These are phyloP conservation scores for Panaeolus cyanescens DNA, from an alignment of 768 basidiomycete species.

Conservation along the genomic window DNA sequence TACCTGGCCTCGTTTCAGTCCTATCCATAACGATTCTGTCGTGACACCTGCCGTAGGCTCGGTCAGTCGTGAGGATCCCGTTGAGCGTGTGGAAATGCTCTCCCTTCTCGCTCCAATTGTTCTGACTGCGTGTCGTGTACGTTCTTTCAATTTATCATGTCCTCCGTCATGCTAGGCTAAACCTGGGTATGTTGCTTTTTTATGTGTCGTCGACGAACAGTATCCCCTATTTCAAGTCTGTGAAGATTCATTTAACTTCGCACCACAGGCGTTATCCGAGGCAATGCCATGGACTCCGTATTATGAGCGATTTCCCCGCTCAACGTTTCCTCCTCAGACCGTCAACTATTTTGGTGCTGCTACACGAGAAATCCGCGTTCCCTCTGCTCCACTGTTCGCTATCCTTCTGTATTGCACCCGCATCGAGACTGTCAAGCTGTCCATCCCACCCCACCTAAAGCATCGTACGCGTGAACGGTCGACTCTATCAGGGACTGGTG, in stretches of 20 bases:
- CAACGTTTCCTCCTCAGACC: constrained; percentile 27
- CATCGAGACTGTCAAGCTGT: constrained; percentile 32
- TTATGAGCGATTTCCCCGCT: constrained; percentile 16
- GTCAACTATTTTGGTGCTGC: constrained; percentile 46
- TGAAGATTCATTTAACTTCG: constrained; percentile 32
- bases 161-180: neutral
- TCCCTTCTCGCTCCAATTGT: constrained; percentile 44
- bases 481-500: constrained; percentile 26
- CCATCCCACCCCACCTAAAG: constrained; percentile 41
- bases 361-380: constrained; percentile 32
- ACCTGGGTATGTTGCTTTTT: neutral
- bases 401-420: constrained; percentile 49
- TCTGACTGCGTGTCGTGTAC: constrained; percentile 50
- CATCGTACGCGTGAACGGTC: constrained; percentile 35
- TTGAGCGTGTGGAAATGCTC: constrained; percentile 32
- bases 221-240: constrained; percentile 44
- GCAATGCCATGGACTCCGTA: neutral
- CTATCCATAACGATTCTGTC: neutral
- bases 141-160: constrained; percentile 18
- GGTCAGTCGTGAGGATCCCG: constrained; percentile 33
- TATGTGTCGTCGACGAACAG: constrained; percentile 26
- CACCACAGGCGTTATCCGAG: constrained; percentile 7
- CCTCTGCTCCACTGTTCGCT: constrained; percentile 47
- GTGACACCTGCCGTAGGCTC: constrained; percentile 24
- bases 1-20: neutral